Evolutionary conservation across 2,329 filamentous ascomycete species (phyloP).

Genomic region (Fusarium devonianum): DNA sequence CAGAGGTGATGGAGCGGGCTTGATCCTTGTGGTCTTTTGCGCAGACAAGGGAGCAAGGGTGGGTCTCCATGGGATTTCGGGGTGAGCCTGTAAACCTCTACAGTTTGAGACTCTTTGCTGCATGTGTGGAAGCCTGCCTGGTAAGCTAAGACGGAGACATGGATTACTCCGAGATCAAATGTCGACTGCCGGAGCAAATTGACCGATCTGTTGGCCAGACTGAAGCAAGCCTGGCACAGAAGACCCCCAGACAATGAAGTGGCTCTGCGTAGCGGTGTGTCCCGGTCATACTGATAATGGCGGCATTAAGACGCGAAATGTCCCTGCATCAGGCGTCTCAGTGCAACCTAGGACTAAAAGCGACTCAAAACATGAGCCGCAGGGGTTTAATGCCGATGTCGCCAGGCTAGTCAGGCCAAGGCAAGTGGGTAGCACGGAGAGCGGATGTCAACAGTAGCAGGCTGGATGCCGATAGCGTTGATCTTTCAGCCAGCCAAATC

Average conservation of each 20-base stretch:
- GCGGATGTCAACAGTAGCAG: conserved; percentile 5
- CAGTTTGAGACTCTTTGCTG: conserved; percentile 19
- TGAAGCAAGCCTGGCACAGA: conserved; percentile 19
- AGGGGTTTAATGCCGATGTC: conserved; percentile 5
- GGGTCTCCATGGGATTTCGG: conserved; percentile 5
- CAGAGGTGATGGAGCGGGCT: conserved; percentile 18
- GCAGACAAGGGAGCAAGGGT: conserved; percentile 21
- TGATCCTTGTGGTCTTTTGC: conserved; percentile 22
- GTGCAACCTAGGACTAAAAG: conserved; percentile 22
- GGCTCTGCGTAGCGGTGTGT: conserved; percentile 25
- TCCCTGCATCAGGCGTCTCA: conserved; percentile 30
- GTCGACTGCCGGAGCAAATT: conserved; percentile 21
- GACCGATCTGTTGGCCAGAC: conserved; percentile 17
- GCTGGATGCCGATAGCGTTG: conserved; percentile 12
- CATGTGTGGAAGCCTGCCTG: conserved; percentile 30
- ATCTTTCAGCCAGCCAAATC: conserved; percentile 34
- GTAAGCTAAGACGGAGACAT: conserved; percentile 18
- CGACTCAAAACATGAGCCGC: conserved; percentile 2
- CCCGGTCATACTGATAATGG: conserved; percentile 7
- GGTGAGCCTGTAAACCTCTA: conserved; percentile 25
- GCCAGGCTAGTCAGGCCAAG: conserved; percentile 4
- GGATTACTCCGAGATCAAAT: conserved; percentile 12
- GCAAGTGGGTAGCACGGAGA: conserved; percentile 3
- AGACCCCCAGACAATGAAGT: conserved; percentile 1
- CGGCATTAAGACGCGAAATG: conserved; percentile 10